phyloP scores from a whole-genome alignment of 2,329 filamentous ascomycete genomes.

The Aspergillus thermomutatus region DNA sequence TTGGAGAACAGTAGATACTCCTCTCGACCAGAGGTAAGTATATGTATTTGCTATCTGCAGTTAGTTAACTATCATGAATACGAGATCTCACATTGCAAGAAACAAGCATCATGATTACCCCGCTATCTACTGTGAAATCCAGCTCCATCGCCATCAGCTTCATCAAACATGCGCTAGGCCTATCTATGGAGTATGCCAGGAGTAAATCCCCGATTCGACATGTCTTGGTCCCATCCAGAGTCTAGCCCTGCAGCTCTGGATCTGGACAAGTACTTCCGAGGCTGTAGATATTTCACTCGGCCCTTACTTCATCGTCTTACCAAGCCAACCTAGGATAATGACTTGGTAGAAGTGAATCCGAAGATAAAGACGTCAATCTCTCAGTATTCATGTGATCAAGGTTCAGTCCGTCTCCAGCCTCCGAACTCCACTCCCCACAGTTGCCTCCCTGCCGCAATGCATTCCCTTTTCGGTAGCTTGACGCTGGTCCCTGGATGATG shows the following conservation, averaged over 20 bases:
- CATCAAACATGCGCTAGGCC: neutral
- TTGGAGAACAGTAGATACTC: neutral
- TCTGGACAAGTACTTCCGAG: neutral
- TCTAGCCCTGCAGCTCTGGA: neutral
- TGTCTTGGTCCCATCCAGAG: neutral
- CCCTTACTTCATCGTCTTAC: neutral
- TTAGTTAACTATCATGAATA: neutral
- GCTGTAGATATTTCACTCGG: neutral
- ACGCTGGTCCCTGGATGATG: neutral
- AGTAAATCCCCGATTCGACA: neutral
- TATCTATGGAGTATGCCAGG: neutral
- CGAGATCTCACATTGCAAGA: neutral
- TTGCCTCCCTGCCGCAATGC: neutral
- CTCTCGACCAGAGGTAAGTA: neutral
- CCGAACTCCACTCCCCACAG: neutral
- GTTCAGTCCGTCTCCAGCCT: neutral
- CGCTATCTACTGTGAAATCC: neutral
- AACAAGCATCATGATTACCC: neutral
- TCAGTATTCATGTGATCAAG: neutral
- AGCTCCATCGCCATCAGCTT: neutral
- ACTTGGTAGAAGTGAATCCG: no score
- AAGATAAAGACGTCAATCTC: neutral
- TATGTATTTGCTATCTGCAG: neutral
- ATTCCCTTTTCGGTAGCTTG: neutral
- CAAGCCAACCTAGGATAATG: neutral